A percentile compares a stretch with the other conserved stretches of the same genome.
These are phyloP conservation scores for Cytospora piceae DNA, from an alignment of 2,329 filamentous ascomycete species.

Conservation along the genomic window DNA sequence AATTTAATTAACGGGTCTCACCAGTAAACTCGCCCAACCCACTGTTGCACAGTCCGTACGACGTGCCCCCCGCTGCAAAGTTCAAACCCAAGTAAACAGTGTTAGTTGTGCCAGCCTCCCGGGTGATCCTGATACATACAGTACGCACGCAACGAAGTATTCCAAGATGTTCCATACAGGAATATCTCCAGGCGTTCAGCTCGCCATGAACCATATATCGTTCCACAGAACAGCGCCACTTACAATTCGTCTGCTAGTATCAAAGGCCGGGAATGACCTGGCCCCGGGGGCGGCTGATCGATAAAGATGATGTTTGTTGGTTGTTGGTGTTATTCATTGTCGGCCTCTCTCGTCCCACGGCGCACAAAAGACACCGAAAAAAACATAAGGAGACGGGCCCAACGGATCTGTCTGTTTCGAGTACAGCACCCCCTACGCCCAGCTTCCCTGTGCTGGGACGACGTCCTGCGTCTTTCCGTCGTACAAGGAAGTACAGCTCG, in stretches of 20 bases:
- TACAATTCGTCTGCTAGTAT: neutral
- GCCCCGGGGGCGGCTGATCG: neutral
- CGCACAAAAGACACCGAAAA: neutral
- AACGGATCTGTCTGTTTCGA: slow-evolving; percentile 25
- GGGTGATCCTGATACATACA: slow-evolving; percentile 22
- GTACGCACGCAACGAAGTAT: slow-evolving; percentile 13
- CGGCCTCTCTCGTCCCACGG: slow-evolving; percentile 12
- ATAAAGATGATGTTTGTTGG: neutral
- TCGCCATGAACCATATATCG: neutral
- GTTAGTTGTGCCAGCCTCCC: neutral
- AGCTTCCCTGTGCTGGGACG: slow-evolving; percentile 13
- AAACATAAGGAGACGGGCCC: slow-evolving; percentile 13
- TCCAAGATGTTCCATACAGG: slow-evolving; percentile 2
- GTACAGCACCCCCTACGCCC: slow-evolving; percentile 25
- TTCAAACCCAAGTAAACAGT: neutral
- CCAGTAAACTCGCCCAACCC: slow-evolving; percentile 28
- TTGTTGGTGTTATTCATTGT: neutral
- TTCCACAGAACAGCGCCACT: neutral
- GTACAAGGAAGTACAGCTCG: slow-evolving; percentile 21
- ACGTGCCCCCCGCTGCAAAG: neutral
- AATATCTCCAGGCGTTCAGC: neutral
- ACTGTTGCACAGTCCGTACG: slow-evolving; percentile 22
- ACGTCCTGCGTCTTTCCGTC: slow-evolving; percentile 19
- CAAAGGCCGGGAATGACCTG: neutral
- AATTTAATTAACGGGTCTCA: slow-evolving; percentile 28